A percentile compares a stretch with the other conserved stretches of the same genome.
phyloP scores from a whole-genome alignment of 495 filamentous ascomycete genomes.

The Penicillium turbatum region DNA sequence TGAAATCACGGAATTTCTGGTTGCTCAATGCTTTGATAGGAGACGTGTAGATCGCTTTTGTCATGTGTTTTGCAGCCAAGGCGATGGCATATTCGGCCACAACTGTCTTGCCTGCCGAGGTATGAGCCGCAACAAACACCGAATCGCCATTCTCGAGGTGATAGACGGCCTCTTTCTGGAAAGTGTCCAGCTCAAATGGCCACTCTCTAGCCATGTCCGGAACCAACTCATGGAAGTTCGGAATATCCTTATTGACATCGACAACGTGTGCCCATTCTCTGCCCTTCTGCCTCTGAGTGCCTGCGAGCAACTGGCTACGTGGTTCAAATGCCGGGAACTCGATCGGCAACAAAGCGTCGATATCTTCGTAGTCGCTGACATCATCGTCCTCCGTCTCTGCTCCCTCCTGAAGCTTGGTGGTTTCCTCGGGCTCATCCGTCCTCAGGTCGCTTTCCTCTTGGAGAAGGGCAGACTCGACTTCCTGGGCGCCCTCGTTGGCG shows the following conservation, averaged over 20 bases:
- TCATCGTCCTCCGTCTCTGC: conserved; percentile 49
- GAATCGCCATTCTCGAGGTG: conserved; percentile 96
- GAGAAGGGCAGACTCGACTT: conserved; percentile 68
- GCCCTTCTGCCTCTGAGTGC: conserved; percentile 66
- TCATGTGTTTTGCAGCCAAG: conserved; percentile 94
- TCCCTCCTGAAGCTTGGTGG: conserved; percentile 34
- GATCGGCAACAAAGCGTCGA: conserved; percentile 83
- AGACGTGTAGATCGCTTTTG: conserved; percentile 97
- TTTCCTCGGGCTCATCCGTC: conserved; percentile 31
- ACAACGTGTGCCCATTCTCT: conserved; percentile 98
- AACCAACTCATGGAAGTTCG: conserved; percentile 88
- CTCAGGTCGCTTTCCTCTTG: conserved; percentile 54
- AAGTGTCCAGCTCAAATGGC: conserved; percentile 96
- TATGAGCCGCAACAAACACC: conserved; percentile 98
- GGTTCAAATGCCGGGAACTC: conserved; percentile 92
- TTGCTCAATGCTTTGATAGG: conserved; percentile 98
- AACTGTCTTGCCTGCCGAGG: conserved; percentile 96
- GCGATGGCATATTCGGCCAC: conserved; percentile 98
- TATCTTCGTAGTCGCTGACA: conserved; percentile 53
- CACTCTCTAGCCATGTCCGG: conserved; percentile 94
- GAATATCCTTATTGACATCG: conserved; percentile 83
- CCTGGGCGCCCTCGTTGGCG: conserved; percentile 56
- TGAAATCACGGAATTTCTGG: conserved; percentile 96
- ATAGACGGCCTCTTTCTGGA: conserved; percentile 97
- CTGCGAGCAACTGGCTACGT: conserved; percentile 66